Evolutionary conservation across 495 filamentous ascomycete genomes (phyloP).

Genomic region (Podospora anserina): DNA sequence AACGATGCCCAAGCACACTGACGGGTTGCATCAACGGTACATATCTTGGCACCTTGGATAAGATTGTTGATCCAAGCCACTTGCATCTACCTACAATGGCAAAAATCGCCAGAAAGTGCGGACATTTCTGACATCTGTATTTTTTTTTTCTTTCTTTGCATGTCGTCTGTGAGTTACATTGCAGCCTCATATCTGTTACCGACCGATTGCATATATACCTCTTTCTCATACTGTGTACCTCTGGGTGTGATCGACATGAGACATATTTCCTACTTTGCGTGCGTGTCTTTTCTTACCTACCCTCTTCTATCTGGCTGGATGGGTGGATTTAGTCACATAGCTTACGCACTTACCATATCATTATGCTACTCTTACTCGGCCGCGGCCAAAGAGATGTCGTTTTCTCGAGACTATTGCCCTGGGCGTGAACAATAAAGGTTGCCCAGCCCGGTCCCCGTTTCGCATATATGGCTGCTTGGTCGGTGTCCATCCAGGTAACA

Average conservation of each 20-base stretch:
- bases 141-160: not conserved
- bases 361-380: not conserved
- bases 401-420: not conserved
- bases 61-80: slow-evolving; percentile 29
- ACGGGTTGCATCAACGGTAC: slow-evolving; percentile 25
- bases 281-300: not conserved
- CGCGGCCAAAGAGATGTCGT: not conserved
- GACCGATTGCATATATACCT: not conserved
- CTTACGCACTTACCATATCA: not conserved
- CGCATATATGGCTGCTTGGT: not conserved
- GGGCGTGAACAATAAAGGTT: not conserved
- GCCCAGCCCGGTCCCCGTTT: not conserved
- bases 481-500: not conserved
- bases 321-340: not conserved
- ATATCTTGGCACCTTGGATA: slow-evolving; percentile 35
- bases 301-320: not conserved
- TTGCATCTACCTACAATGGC: not conserved
- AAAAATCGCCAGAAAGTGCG: not conserved
- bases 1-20: slow-evolving; percentile 6
- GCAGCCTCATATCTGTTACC: not conserved
- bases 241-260: not conserved
- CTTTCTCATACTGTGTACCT: not conserved
- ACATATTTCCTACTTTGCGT: not conserved
- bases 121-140: not conserved
- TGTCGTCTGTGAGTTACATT: not conserved